A percentile compares a stretch with the other conserved stretches of the same genome.
These are phyloP conservation scores for Elongisporangium prolatum DNA, from an alignment of 352 stramenopile genomes.

Conservation along the genomic window DNA sequence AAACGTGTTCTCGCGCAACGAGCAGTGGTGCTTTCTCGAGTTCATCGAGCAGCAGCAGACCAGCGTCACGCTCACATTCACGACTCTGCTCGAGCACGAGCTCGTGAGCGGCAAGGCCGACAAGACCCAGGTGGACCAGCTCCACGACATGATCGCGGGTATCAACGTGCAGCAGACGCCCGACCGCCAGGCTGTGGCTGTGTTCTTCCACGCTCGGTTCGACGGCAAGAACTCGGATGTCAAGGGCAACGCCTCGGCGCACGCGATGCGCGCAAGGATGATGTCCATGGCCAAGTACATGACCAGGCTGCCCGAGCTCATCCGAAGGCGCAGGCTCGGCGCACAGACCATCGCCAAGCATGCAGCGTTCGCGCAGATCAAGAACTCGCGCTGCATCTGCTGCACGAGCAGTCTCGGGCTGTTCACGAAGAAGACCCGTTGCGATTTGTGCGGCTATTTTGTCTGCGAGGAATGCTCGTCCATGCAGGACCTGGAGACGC, in stretches of 20 bases:
- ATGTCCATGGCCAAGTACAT: conserved; percentile 20
- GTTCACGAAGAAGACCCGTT: conserved; percentile 23
- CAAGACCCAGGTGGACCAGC: conserved; percentile 30
- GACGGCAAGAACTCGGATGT: conserved; percentile 9
- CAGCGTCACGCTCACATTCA: conserved; percentile 18
- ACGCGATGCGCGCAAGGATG: conserved; percentile 26
- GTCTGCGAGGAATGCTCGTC: conserved; percentile 39
- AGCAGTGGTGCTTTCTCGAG: conserved; percentile 38
- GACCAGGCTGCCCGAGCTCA: conserved; percentile 19
- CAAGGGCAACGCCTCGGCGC: conserved; percentile 13
- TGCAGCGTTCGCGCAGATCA: conserved; percentile 7
- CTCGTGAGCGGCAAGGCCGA: conserved; percentile 24
- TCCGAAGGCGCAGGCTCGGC: conserved; percentile 30
- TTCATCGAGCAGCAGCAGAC: conserved; percentile 11
- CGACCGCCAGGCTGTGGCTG: conserved; percentile 11
- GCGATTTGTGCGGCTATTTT: conserved; percentile 41
- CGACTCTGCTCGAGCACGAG: conserved; percentile 23
- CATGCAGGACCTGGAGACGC: conserved; percentile 34
- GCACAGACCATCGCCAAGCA: conserved; percentile 24
- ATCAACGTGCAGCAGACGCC: conserved; percentile 22
- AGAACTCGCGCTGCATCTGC: conserved; percentile 35
- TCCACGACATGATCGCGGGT: conserved; percentile 26
- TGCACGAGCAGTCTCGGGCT: conserved; percentile 39
- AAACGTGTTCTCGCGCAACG: conserved; percentile 27
- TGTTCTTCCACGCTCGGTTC: conserved; percentile 31